Conservation (phyloP, 306 rosid genomes). For the Inga laurina region DNA sequence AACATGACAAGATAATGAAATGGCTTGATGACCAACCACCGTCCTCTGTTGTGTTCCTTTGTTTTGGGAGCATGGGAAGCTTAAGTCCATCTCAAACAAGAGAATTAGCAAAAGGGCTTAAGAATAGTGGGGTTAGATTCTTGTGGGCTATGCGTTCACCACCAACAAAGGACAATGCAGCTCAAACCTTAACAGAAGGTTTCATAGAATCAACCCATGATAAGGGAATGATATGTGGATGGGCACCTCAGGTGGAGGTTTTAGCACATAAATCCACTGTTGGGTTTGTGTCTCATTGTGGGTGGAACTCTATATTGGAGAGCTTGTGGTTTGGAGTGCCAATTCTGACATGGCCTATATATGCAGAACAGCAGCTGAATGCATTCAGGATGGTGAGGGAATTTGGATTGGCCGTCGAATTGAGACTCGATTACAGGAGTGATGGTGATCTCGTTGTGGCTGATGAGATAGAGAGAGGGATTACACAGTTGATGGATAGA, state of each 20-base stretch:
- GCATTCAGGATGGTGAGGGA: slow-evolving; percentile 61
- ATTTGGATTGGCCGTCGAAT: slow-evolving; percentile 43
- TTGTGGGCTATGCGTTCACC: slow-evolving; percentile 50
- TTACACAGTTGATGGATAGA: no score
- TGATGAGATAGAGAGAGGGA: no score
- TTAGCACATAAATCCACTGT: slow-evolving; percentile 49
- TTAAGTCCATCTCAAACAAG: slow-evolving; percentile 54
- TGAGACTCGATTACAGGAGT: slow-evolving; percentile 33
- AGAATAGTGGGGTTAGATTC: slow-evolving; percentile 52
- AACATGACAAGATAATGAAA: slow-evolving; percentile 42
- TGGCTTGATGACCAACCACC: slow-evolving; percentile 54
- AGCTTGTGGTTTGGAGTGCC: slow-evolving; percentile 78
- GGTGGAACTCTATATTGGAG: slow-evolving; percentile 73
- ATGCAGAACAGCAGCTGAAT: slow-evolving; percentile 72
- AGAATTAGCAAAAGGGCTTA: slow-evolving; percentile 60
- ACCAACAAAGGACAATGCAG: slow-evolving; percentile 28
- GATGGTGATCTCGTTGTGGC: no score
- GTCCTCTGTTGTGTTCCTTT: slow-evolving; percentile 53
- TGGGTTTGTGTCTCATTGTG: slow-evolving; percentile 68
- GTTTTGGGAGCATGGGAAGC: slow-evolving; percentile 71
- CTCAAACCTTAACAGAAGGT: slow-evolving; percentile 49
- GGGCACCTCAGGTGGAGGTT: slow-evolving; percentile 67
- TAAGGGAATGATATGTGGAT: slow-evolving; percentile 56
- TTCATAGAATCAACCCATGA: slow-evolving; percentile 55
- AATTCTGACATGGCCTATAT: slow-evolving; percentile 69